Evolutionary conservation across 225 moss, liverwort and hornwort species (phyloP), one percentile per base, ranked within the genome.

Genomic region (Antitrichia curtipendula): DNA sequence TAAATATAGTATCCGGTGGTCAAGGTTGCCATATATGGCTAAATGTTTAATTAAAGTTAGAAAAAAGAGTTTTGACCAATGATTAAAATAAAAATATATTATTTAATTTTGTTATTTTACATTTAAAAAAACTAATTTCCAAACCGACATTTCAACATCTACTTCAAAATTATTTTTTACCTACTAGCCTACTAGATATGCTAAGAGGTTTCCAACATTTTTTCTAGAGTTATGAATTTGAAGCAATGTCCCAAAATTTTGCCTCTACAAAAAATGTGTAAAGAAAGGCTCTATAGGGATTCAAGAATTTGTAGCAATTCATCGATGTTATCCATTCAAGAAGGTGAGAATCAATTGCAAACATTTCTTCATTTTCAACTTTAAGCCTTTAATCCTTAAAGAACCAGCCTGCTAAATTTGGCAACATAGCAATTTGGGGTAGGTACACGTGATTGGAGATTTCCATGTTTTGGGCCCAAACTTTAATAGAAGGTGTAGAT

Each of bases 51-150:
- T 66, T 12, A 64, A 64, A 40, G 4, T 40, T 40, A 20, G 7
- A 66, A 8, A 9, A 32, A 16, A 4, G 10, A 11, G 2, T 63
- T 40, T 1, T 1, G 1, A 40, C 5, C 5, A 27, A 43, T 71
- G 27, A 43, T 25, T 14, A 13, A 38, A 71, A 4, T 23, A 16
- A 28, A 0, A 41, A 28, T 9, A 43, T 2, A 2, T 6, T 43
- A 43, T 0, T 43, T 2, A 0, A 16, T 16, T 43, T 0, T 15
- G 0, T 9, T 27, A 15, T 3, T 27, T 43, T 8, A 1, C 3
- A 5, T 70, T 21, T 8, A 19, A 63, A 63, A 65, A 66, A 66
- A 3, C 5, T 38, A 23, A 13, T 41, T 41, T 3, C 27, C 25
- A 41, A 25, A 27, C n/a, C n/a, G n/a, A n/a, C 5, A 70, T 27